Base-by-base conservation (phyloP, 1,284 basidiomycete species). In the Exsudoporus floridanus region DNA sequence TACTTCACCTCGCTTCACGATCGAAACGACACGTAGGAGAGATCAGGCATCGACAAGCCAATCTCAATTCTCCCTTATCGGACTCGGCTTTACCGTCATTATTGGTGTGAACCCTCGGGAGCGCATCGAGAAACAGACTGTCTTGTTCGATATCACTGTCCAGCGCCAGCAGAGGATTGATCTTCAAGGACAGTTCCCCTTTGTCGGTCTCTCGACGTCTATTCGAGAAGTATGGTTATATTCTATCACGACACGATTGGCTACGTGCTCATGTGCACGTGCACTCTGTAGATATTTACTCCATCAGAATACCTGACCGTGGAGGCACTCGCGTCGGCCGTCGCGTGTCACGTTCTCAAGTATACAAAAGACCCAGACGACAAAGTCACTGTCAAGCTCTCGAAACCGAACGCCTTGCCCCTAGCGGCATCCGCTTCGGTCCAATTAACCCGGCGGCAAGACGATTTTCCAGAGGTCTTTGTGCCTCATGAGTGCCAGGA, bases 401-500 rank as follows among this genome's bases (percentile, higher is more conserved):
- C 84, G 12, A 94, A 94, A 67, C 89, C 90, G 3, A 82, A 81
- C 31, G 92, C 92, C 0, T 73, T 94, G 23, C 38, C 41, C 16
- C 42, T 55, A 25, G 62, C 55, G 1, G 81, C 86, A 38, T 86
- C 84, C 55, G 90, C 90, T 8, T 55, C 43, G 18, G 8, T 59
- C 18, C 44, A 50, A n/a, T 59, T 61, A 21, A 53, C 53, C n/a
- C 49, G 58, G n/a, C 39, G 13, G 19, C 52, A 19, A 34, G n/a
- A 37, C 3, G 36, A 59, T 39, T 60, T 59, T 55, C 35, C 52
- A 0, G 48, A 52, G 16, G 19, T 28, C 4, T 64, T 54, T 41
- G 13, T 33, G 2, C 9, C 5, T 18, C 21, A 27, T 13, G 34
- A 14, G 7, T 4, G 23, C 8, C 28, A 8, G 5, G 18, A 34